Percentiles rank a stretch among this genome's conserved stretches.
Conservation (phyloP, 129 eudicot species). For the Flaveria brownii region DNA sequence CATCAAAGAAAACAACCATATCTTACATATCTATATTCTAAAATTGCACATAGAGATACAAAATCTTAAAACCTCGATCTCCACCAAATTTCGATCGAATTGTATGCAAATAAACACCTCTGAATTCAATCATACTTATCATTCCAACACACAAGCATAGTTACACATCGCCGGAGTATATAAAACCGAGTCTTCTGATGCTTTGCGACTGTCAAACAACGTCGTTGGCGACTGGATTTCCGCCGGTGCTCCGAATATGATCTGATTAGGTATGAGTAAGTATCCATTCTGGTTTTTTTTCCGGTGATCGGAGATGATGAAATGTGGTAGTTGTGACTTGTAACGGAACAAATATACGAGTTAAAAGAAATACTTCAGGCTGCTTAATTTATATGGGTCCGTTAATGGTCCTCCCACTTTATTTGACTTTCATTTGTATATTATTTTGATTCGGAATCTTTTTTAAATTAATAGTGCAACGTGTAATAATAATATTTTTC, state of each 20-base stretch:
- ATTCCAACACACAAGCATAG: slow-evolving; percentile 65
- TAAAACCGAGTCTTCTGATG: slow-evolving; percentile 59
- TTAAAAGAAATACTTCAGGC: slow-evolving; percentile 3
- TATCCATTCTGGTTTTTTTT: slow-evolving; percentile 20
- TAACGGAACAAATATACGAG: not conserved
- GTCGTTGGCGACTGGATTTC: slow-evolving; percentile 30
- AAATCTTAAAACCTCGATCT: not conserved
- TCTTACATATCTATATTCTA: not conserved
- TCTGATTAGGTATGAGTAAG: slow-evolving; percentile 36
- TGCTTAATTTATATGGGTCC: slow-evolving; percentile 16
- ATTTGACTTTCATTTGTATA: slow-evolving; percentile 14
- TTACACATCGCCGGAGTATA: slow-evolving; percentile 55
- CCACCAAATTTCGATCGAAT: not conserved
- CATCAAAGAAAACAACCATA: not conserved
- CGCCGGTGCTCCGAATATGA: slow-evolving; percentile 40
- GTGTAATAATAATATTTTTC: too few species aligned
- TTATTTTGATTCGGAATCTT: not conserved
- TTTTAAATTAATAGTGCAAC: too few species aligned
- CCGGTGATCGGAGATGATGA: slow-evolving; percentile 7
- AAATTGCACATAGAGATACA: not conserved
- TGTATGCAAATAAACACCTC: not conserved
- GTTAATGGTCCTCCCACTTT: slow-evolving; percentile 28
- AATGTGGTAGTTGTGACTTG: not conserved
- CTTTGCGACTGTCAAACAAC: slow-evolving; percentile 44
- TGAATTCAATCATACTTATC: slow-evolving; percentile 32